Base-by-base conservation (phyloP, 2,329 filamentous ascomycete genomes). In the Cadophora malorum region DNA sequence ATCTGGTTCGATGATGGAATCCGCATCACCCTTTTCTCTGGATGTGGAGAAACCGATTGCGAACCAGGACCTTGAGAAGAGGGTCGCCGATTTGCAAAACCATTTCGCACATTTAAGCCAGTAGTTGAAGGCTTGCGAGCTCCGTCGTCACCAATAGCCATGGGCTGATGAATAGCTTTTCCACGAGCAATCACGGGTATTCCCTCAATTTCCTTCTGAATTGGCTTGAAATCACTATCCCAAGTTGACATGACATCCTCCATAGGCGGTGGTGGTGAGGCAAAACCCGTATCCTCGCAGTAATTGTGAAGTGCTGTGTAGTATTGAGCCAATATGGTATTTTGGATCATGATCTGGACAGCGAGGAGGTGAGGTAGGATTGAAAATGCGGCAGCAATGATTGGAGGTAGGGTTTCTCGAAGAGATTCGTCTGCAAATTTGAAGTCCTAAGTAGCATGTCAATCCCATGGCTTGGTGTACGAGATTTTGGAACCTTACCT, bases 281-380 rank as follows among this genome's bases (percentile, higher is more conserved):
- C 90, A 74, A 94, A 90, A 5, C 86, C 83, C 72, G 89, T 83
- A 35, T 90, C 86, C 72, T 89, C 83, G 72, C 90, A 93, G 78
- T 91, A 96, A 66, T 86, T 88, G 76, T 94, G 89, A 7, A 95
- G 81, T 4, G 88, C 84, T 0, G 92, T 96, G 79, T 96, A 96
- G 73, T 93, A 89, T 69, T 94, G 84, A 0, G 89, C 92, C 5
- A 96, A 86, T 63, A 96, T 82, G 58, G 88, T 87, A 77, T 94
- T 94, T 78, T 95, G 92, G 33, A 94, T 88, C 76, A 91, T 84
- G 55, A 95, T 88, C 75, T 94, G 90, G 45, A 86, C 85, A 50
- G 85, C 84, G 12, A 94, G 83, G 23, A 96, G 82, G 63, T 88
- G 87, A 33, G 92, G 91, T 14, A 95, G 84, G n/a, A 96, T 82